Base-by-base conservation (phyloP, 371 early-diverging fungal species). In the Rhizopus arrhizus region DNA sequence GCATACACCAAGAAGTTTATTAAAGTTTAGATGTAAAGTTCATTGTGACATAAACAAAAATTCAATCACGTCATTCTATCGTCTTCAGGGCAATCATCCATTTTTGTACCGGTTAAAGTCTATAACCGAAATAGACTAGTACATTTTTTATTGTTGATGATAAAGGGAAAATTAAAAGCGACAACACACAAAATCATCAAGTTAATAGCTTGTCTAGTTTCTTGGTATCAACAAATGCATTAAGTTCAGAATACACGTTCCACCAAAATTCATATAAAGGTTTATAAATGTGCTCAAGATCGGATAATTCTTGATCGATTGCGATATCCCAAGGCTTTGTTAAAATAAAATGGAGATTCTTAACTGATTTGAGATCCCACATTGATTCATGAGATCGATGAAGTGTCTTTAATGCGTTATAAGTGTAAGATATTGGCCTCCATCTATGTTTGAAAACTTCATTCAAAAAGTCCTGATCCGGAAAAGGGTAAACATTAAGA, bases 381-480 rank as follows among this genome's bases (percentile, higher is more conserved):
- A 83, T 71, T 2, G 65, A 56, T 28, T 56, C 9, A 58, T 85
- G 85, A 36, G 72, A 70, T 43, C 52, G 61, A 10, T 68, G 66
- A n/a, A 83, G 62, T 3, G 81, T 80, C 50, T 83, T 83, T 16
- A 83, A 63, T 3, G 85, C 82, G 57, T 85, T 85, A 57, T 82
- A 85, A 5, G 53, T 69, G 47, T 80, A 83, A 2, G 82, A 66
- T 8, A 81, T 53, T 11, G 67, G 68, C 8, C 42, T 52, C 79
- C 79, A 81, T 38, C 68, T 52, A 12, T 51, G 38, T 22, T 61
- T 56, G 47, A 74, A 81, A n/a, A 80, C 58, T 62, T 75, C 76
- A 58, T 83, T 83, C 29, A 85, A 57, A 55, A 82, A 74, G 56
- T 83, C 85, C 58, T 85, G 85, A 36, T 85, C 85, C 12, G 79